phyloP scores from a whole-genome alignment of 768 basidiomycete species.

The Boletales sp. region DNA sequence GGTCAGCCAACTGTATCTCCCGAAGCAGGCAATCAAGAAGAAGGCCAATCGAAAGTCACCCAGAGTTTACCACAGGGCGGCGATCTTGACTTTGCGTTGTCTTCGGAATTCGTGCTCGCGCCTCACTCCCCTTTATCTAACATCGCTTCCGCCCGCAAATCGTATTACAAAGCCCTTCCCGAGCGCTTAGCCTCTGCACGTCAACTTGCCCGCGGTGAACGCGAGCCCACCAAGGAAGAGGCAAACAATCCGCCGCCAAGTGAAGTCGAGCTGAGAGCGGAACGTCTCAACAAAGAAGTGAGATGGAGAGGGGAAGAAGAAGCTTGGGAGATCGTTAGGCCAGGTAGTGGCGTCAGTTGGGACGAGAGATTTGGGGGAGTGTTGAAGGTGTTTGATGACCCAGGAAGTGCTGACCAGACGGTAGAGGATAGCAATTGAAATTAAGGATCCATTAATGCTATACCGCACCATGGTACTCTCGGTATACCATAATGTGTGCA shows the following conservation, averaged over 20 bases:
- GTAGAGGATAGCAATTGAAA: not conserved
- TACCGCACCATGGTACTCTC: too few relatives aligned
- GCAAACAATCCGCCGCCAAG: slow-evolving; percentile 71
- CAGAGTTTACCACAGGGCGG: slow-evolving; percentile 24
- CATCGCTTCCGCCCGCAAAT: slow-evolving; percentile 64
- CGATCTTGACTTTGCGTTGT: slow-evolving; percentile 76
- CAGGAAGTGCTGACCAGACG: slow-evolving; percentile 16
- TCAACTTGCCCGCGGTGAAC: slow-evolving; percentile 64
- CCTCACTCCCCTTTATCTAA: slow-evolving; percentile 56
- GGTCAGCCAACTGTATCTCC: slow-evolving; percentile 12
- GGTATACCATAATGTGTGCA: too few relatives aligned
- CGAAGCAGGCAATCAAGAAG: slow-evolving; percentile 8
- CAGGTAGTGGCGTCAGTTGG: slow-evolving; percentile 66
- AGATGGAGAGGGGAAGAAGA: slow-evolving; percentile 77
- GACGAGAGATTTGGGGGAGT: slow-evolving; percentile 64
- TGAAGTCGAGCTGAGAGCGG: slow-evolving; percentile 84
- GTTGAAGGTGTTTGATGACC: slow-evolving; percentile 57
- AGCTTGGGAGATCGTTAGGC: slow-evolving; percentile 77
- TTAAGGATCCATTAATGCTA: not conserved
- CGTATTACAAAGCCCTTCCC: slow-evolving; percentile 72
- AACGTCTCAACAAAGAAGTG: slow-evolving; percentile 85
- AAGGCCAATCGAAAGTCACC: not conserved
- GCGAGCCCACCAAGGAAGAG: slow-evolving; percentile 89
- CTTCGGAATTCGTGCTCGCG: slow-evolving; percentile 66
- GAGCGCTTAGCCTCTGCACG: slow-evolving; percentile 68